Conservation (phyloP, 2,329 filamentous ascomycete genomes). For the Pezizomycotina sp. region DNA sequence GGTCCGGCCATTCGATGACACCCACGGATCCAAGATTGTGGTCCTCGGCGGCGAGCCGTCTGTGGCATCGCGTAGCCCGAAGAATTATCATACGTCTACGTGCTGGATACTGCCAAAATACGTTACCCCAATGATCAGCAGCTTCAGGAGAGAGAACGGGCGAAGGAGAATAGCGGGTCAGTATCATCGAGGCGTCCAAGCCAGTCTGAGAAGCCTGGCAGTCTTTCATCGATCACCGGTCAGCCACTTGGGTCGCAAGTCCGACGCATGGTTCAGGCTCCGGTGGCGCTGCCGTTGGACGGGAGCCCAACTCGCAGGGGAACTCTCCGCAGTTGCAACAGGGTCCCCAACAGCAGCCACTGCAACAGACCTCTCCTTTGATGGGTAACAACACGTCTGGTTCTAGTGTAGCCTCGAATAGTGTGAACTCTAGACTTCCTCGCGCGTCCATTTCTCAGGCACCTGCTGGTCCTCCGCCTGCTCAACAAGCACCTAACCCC, state of each 20-base stretch:
- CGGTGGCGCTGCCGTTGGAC: no score
- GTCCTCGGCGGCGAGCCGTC: constrained; percentile 90
- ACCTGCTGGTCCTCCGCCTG: constrained; percentile 46
- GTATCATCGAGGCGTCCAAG: no score
- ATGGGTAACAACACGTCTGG: constrained; percentile 21
- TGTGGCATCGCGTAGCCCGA: constrained; percentile 61
- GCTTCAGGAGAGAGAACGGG: constrained; percentile 18
- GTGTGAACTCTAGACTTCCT: no score
- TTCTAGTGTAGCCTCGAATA: constrained; percentile 21
- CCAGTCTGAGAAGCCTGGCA: no score
- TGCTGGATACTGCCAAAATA: constrained; percentile 90
- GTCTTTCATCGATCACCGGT: no score
- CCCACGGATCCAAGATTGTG: constrained; percentile 79
- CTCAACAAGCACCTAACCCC: constrained; percentile 45
- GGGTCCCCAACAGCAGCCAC: no score
- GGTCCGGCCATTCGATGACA: constrained; percentile 96
- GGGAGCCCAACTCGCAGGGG: no score
- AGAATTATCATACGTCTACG: constrained; percentile 76
- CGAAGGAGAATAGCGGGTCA: no score
- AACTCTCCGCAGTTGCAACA: no score
- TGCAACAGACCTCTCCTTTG: constrained; percentile 12
- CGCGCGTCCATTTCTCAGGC: constrained; percentile 43
- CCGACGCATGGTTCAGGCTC: no score
- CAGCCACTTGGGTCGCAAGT: no score
- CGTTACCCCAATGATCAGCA: constrained; percentile 72